These are phyloP conservation scores for Plicaturopsis crispa DNA, from an alignment of 768 basidiomycete genomes.

Conservation along the genomic window DNA sequence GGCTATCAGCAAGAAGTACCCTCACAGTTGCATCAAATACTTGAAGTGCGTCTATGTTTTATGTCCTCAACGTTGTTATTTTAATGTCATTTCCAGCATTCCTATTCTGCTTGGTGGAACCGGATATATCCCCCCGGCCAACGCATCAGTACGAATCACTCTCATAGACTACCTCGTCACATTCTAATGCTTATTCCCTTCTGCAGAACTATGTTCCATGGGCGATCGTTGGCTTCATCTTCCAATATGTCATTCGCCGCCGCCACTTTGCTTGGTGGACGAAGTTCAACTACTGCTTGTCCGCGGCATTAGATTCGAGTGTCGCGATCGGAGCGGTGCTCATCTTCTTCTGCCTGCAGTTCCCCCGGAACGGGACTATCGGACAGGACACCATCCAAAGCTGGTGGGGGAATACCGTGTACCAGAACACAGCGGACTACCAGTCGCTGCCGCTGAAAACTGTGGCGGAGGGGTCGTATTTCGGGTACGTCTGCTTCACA, in stretches of 20 bases:
- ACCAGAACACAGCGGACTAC: constrained; percentile 32
- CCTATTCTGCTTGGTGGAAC: constrained; percentile 24
- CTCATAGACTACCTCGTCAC: constrained; percentile 4
- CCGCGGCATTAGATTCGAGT: constrained; percentile 21
- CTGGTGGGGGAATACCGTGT: constrained; percentile 33
- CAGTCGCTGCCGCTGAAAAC: constrained; percentile 26
- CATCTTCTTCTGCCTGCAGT: constrained; percentile 26
- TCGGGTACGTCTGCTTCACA: too few species aligned
- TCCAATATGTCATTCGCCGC: constrained; percentile 22
- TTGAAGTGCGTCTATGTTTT: constrained; percentile 22
- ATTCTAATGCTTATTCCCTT: constrained; percentile 49
- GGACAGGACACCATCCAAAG: constrained; percentile 22
- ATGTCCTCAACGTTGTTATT: background rate
- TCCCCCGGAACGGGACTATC: constrained; percentile 22
- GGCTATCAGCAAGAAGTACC: constrained; percentile 28
- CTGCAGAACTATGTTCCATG: constrained; percentile 35
- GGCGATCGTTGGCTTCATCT: constrained; percentile 22
- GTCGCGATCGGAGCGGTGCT: constrained; percentile 16
- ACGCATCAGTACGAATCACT: constrained; percentile 5
- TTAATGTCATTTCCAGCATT: constrained; percentile 12
- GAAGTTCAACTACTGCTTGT: constrained; percentile 21
- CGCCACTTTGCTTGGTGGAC: constrained; percentile 16
- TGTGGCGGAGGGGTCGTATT: constrained; percentile 21
- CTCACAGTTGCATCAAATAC: constrained; percentile 25
- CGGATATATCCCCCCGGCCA: constrained; percentile 21